Base-by-base conservation (phyloP, 352 stramenopile genomes). In the Phytophthora rubi region DNA sequence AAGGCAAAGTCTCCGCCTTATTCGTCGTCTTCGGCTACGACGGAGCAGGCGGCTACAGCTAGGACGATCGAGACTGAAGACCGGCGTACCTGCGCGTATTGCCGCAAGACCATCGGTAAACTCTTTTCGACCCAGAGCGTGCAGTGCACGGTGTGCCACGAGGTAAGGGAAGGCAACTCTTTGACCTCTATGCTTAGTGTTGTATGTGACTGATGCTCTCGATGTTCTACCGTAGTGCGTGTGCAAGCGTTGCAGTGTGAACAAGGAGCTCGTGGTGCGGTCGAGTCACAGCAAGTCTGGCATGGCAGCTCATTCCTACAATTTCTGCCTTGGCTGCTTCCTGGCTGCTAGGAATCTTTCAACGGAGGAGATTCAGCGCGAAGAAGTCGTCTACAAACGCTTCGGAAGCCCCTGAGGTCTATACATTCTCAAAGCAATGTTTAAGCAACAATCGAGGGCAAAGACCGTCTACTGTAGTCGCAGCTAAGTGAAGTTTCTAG, bases 241-340 rank as follows among this genome's bases (percentile, higher is more conserved):
- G 10, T 80, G 73, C 32, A 72, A 54, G 32, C 58, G 64, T 10
- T 80, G 73, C 44, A 73, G 69, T 53, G 48, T 72, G 13, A 62
- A 10, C 47, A 80, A 77, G 65, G 59, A 58, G 1, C 53, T 80
- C 7, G 62, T 76, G 10, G 57, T 77, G 53, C 62, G 49, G 23
- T 66, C 59, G 18, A 62, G 52, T 0, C 57, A 71, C n/a, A 44
- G 23, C 10, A 69, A 37, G 37, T 18, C 53, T 35, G 62, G 67
- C 1, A 62, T 80, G 59, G 35, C 62, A 16, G 6, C 49, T 4
- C 66, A 69, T 53, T 45, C 66, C 2, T 84, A 79, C 53, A 54
- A 65, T 39, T 84, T 82, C 39, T 85, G 77, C 48, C 62, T 85
- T 47, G 62, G 72, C 28, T 84, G 77, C 56, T 81, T 76, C 45